phyloP scores from a whole-genome alignment of 768 basidiomycete genomes.

The Trametopsis cervina region DNA sequence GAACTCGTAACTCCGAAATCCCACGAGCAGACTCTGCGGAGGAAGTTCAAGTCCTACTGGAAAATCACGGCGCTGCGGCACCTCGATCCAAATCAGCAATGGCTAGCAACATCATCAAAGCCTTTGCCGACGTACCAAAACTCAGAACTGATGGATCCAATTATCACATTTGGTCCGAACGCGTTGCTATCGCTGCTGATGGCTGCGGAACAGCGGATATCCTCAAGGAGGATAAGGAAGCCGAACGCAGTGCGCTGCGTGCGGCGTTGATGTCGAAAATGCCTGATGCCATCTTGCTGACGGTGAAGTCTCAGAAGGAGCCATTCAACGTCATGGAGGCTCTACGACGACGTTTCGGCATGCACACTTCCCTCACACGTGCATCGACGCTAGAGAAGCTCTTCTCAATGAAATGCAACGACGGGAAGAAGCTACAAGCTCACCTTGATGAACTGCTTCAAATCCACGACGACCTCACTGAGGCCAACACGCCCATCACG shows the following conservation, averaged over 20 bases:
- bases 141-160: conserved; percentile 1
- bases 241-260: not conserved
- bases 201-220: not conserved
- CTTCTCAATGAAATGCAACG: not conserved
- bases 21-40: not conserved
- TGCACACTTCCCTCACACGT: not conserved
- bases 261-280: not conserved
- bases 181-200: not conserved
- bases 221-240: not conserved
- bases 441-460: not conserved
- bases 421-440: not conserved
- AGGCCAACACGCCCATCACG: not conserved
- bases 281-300: conserved; percentile 4
- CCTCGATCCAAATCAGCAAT: not conserved
- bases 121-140: not conserved
- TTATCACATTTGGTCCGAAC: not conserved
- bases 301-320: not conserved
- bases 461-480: not conserved
- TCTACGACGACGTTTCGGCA: not conserved
- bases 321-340: not conserved
- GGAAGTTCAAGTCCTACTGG: not conserved
- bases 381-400: not conserved
- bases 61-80: not conserved
- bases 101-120: not conserved
- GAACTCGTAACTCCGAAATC: not conserved